Base-by-base conservation (phyloP, 805 yeast species). In the Hanseniaspora mollemarum region DNA sequence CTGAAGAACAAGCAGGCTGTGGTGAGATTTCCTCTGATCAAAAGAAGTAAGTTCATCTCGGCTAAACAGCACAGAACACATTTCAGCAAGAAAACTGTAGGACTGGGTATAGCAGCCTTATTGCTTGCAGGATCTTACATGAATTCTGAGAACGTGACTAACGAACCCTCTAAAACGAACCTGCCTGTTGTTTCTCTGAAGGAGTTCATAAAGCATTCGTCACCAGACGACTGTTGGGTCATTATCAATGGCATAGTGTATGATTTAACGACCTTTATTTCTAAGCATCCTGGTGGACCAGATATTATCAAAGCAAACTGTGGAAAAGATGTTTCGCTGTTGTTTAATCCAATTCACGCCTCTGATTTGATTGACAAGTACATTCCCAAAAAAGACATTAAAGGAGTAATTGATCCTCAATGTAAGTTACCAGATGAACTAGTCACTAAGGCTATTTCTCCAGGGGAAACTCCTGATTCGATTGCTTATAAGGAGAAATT, bases 291-390 rank as follows among this genome's bases (percentile, higher is more conserved):
- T 2, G 83, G 83, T 56, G 84, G 84, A 4, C 74, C 77, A 49
- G 78, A 81, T 60, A 85, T 90, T 51, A 74, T 90, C 40, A 65
- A 79, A 54, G 81, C 81, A 54, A 85, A 85, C 58, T 96, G 92
- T 18, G 92, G 92, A 13, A 78, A 75, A 53, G 87, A 83, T 58
- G 94, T 90, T 10, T 81, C 92, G 7, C 80, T 81, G 58, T 78
- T 85, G 9, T 90, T 87, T 61, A 85, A 82, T 53, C 95, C 95
- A 18, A 73, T 90, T 54, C 98, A 90, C 65, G 92, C 97, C 0
- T 76, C 81, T n/a, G 95, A 87, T 58, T 83, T 86, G 6, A 71
- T 90, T 49, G 79, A 76, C 35, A 77, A 78, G 58, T 77, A 71
- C 61, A 67, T 83, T 32, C 75, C 79, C 16, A 62, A 62, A 25